These are phyloP conservation scores for Bipolaris zeicola DNA, from an alignment of 2,329 filamentous ascomycete genomes.

Conservation along the genomic window DNA sequence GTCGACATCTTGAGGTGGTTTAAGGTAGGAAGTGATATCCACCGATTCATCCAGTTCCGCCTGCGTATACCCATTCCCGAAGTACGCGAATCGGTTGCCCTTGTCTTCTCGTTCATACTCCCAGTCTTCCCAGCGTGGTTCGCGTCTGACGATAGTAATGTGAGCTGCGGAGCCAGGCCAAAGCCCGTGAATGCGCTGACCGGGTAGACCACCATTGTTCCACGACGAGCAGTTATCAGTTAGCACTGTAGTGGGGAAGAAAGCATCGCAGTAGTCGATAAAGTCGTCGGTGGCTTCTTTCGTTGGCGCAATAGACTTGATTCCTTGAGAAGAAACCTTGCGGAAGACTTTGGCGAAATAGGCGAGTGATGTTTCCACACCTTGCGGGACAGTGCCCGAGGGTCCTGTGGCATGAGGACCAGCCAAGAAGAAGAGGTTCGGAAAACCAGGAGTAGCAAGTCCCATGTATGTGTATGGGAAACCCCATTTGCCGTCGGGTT, in stretches of 20 bases:
- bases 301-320: constrained; percentile 64
- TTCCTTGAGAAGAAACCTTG: constrained; percentile 69
- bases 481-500: constrained; percentile 59
- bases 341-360: constrained; percentile 71
- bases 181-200: constrained; percentile 67
- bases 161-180: constrained; percentile 73
- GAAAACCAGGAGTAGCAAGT: constrained; percentile 66
- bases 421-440: constrained; percentile 69
- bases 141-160: constrained; percentile 62
- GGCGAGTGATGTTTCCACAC: constrained; percentile 68
- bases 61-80: constrained; percentile 70
- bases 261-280: constrained; percentile 61
- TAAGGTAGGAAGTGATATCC: constrained; percentile 69
- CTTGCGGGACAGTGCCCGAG: constrained; percentile 70
- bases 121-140: constrained; percentile 65
- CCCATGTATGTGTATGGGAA: constrained; percentile 73
- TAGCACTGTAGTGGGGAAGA: constrained; percentile 58
- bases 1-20: constrained; percentile 61
- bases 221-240: constrained; percentile 70
- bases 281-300: constrained; percentile 68
- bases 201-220: constrained; percentile 68
- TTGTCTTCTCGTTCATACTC: constrained; percentile 57
- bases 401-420: constrained; percentile 52
- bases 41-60: constrained; percentile 62
- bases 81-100: constrained; percentile 64